Conservation (phyloP, 495 filamentous ascomycete genomes). For the Margaritispora aquatica region DNA sequence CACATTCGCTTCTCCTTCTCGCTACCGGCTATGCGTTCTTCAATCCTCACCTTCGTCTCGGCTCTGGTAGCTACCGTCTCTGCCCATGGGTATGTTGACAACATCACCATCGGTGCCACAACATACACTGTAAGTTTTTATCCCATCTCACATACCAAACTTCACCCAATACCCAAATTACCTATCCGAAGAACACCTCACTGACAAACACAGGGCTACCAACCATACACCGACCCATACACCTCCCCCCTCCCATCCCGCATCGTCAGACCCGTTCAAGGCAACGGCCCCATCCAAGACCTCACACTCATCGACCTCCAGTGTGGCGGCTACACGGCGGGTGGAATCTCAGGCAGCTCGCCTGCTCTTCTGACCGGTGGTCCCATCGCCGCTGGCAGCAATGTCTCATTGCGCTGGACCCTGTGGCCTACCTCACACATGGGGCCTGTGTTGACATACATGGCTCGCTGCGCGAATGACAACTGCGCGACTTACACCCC, state of each 20-base stretch:
- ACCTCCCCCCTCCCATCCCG: constrained; percentile 33
- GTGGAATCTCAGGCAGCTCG: constrained; percentile 35
- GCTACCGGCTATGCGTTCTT: background rate
- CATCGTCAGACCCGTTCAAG: constrained; percentile 41
- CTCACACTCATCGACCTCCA: constrained; percentile 38
- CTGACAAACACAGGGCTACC: constrained; percentile 20
- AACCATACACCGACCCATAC: constrained; percentile 44
- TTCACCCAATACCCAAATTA: too few relatives aligned
- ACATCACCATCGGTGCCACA: constrained; percentile 38
- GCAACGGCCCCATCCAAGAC: constrained; percentile 45
- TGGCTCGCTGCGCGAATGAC: constrained; percentile 55
- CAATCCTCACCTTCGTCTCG: constrained; percentile 32
- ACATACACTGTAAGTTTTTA: constrained; percentile 27
- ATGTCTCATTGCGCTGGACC: constrained; percentile 57
- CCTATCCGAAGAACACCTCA: constrained; percentile 28
- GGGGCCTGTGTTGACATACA: constrained; percentile 61
- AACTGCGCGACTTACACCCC: constrained; percentile 51
- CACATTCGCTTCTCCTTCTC: background rate
- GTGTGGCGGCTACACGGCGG: constrained; percentile 34
- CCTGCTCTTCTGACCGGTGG: constrained; percentile 47
- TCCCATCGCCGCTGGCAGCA: constrained; percentile 45
- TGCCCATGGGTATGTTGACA: constrained; percentile 56
- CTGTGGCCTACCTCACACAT: constrained; percentile 57
- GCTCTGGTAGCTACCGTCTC: constrained; percentile 45
- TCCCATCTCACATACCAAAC: too few relatives aligned